These are phyloP conservation scores for Coemansia sp. DNA, from an alignment of 192 early-diverging fungal genomes.

Conservation along the genomic window DNA sequence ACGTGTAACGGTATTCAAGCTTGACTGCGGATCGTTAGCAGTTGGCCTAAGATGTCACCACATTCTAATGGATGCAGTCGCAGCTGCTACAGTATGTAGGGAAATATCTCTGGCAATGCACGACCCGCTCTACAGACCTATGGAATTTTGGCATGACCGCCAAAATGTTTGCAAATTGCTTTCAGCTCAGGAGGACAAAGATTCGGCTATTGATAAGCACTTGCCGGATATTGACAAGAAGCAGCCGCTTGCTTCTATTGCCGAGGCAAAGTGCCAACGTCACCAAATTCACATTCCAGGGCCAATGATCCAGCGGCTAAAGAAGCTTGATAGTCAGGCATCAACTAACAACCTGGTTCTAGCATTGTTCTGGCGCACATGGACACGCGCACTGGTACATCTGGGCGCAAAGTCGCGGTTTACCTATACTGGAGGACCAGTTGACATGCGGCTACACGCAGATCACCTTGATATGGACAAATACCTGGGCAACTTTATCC, in stretches of 20 bases:
- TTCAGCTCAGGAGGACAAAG: neutral
- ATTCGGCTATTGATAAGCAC: too few relatives aligned
- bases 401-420: constrained; percentile 9
- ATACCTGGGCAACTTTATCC: constrained; percentile 26
- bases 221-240: too few relatives aligned
- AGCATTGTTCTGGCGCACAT: constrained; percentile 36
- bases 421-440: constrained; percentile 22
- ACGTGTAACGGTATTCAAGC: constrained; percentile 3
- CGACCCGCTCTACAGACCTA: too few relatives aligned
- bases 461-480: neutral
- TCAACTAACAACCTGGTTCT: constrained; percentile 20
- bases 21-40: constrained; percentile 7
- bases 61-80: constrained; percentile 12
- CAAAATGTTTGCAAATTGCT: neutral
- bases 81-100: constrained; percentile 1
- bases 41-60: constrained; percentile 21
- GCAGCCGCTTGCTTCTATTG: neutral
- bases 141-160: constrained; percentile 2
- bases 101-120: constrained; percentile 1
- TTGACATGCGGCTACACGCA: constrained; percentile 12
- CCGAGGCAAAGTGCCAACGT: neutral
- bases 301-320: neutral
- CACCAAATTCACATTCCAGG: neutral
- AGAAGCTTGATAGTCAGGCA: neutral
- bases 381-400: constrained; percentile 8